Base-by-base conservation (phyloP, 345 rosid species). In the Populus tremula region DNA sequence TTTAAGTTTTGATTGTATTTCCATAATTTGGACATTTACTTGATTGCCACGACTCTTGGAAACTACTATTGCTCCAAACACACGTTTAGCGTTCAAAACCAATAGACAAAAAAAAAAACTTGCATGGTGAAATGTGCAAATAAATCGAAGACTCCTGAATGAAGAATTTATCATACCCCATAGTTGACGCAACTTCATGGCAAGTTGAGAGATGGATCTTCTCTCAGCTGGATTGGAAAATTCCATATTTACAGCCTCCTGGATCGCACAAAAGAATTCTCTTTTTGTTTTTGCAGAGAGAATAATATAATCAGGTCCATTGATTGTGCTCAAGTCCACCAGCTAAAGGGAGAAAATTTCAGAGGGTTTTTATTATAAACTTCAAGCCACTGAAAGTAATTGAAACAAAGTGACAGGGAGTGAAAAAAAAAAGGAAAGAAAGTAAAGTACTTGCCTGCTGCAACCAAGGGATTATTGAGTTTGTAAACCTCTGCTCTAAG, bases 381-480 rank as follows among this genome's bases (percentile, higher is more conserved):
- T 21, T 56, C 43, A 17, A 53, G 14, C 50, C 11, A 50, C 43
- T 43, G 36, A 3, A 29, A 56, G 8, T 27, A 14, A 25, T 59
- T 38, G 64, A 69, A 49, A 16, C 64, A n/a, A 8, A 56, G 33
- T 8, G 3, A 64, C n/a, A 56, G 25, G 27, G 63, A 23, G 21
- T 29, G 1, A 17, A 72, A 76, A 68, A 31, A 29, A n/a, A 25
- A 54, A 49, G 4, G 39, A 31, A 71, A 33, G 38, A 83, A 25
- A 72, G 39, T 13, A 16, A 50, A 80, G 29, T 23, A 77, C 90
- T 93, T 85, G 80, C 98, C 97, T 93, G 98, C 77, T 92, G 92
- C 86, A 92, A 81, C 99, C 98, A 95, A 70, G 98, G 99, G 77
- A 92, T 83, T 73, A 93, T 81, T 23, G 90, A 84, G 66, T 79